Base-by-base conservation (phyloP, 2,329 filamentous ascomycete species). In the Aspergillus quadrilineatus region DNA sequence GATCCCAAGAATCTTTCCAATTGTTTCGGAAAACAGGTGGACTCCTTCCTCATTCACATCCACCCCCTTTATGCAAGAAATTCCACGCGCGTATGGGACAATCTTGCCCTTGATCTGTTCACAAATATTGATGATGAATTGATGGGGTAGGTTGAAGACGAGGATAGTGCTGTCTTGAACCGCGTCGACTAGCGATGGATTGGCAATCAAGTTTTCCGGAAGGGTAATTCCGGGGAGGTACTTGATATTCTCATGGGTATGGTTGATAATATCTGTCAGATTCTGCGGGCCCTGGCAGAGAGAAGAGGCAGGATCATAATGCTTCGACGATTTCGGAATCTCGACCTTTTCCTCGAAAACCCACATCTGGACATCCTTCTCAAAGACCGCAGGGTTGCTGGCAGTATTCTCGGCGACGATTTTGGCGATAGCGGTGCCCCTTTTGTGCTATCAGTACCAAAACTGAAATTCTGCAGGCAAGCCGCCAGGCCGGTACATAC, bases 61-160 rank as follows among this genome's bases (percentile, higher is more conserved):
- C 60, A 99, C 92, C 65, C 94, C 94, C 81, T 99, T 99, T 79
- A 97, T 97, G 76, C 94, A 99, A 71, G 91, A 96, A 69, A 99
- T 92, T 57, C 92, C 94, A 61, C 95, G 86, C 28, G 94, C 93
- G 68, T 87, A 97, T 6, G 94, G 94, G 30, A 97, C 77, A 63
- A 97, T 95, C 67, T 96, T 87, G 59, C 93, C 94, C 69, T 88
- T 83, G 60, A 99, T 81, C 72, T 92, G 87, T 62, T 89, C 83
- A 79, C 92, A 96, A 59, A 92, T 89, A 61, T 88, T 88, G 70
- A 84, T 84, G 70, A 99, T 97, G 74, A 99, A 99, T 56, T 77
- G 75, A 77, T 99, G 94, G 29, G 94, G 94, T 39, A 99, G 83
- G 78, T 97, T 97, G 83, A 99, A 99, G 72, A 99, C 82, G 61